phyloP scores from a whole-genome alignment of 2,329 filamentous ascomycete species.

The Fusarium oxysporum region DNA sequence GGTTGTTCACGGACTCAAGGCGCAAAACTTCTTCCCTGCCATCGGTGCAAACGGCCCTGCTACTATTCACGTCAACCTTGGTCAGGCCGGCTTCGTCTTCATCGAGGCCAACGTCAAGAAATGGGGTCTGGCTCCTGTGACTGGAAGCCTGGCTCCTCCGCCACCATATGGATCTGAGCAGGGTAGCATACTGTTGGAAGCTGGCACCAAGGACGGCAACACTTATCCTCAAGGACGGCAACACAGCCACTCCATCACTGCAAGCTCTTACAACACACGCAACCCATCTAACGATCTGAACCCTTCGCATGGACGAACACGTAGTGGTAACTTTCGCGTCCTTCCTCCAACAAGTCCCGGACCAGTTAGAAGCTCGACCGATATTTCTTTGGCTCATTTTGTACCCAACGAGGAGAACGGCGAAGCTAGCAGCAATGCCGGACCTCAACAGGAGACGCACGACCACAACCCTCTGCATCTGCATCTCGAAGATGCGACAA shows the following conservation, averaged over 20 bases:
- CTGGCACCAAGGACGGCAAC: slow-evolving; percentile 75
- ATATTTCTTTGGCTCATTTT: slow-evolving; percentile 92
- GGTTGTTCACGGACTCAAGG: slow-evolving; percentile 90
- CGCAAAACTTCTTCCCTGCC: slow-evolving; percentile 97
- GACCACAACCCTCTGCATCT: slow-evolving; percentile 54
- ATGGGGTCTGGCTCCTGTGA: slow-evolving; percentile 97
- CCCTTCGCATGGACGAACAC: slow-evolving; percentile 77
- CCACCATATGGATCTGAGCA: slow-evolving; percentile 97
- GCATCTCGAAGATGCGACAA: slow-evolving; percentile 65
- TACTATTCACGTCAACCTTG: slow-evolving; percentile 95
- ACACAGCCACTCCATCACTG: slow-evolving; percentile 60
- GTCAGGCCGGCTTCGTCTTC: slow-evolving; percentile 97
- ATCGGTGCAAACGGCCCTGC: slow-evolving; percentile 96
- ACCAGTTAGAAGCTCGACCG: slow-evolving; percentile 89
- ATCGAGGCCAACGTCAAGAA: slow-evolving; percentile 99
- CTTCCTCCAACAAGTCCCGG: slow-evolving; percentile 86
- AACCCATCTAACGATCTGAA: slow-evolving; percentile 61
- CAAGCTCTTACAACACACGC: slow-evolving; percentile 54
- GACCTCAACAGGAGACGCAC: slow-evolving; percentile 43
- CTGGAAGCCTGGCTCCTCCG: slow-evolving; percentile 91
- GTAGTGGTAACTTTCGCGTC: slow-evolving; percentile 82
- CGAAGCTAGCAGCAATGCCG: slow-evolving; percentile 59
- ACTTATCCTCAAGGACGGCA: slow-evolving; percentile 57
- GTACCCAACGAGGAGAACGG: slow-evolving; percentile 78
- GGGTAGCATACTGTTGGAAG: slow-evolving; percentile 93